These are phyloP conservation scores for Pyricularia sp. DNA, from an alignment of 2,329 filamentous ascomycete species.

Conservation along the genomic window DNA sequence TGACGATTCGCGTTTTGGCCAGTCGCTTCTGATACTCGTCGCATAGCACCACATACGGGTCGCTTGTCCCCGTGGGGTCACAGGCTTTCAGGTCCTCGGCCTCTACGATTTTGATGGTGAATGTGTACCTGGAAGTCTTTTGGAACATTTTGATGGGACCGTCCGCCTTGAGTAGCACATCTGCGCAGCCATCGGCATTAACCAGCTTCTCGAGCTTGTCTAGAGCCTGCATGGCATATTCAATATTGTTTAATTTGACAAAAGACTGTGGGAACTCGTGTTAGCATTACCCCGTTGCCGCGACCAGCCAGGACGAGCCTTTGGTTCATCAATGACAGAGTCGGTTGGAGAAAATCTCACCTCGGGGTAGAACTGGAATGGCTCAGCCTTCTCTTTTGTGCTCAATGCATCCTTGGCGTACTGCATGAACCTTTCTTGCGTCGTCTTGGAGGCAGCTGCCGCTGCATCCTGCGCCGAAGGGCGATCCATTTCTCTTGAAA, in stretches of 20 bases:
- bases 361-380: slow-evolving; percentile 92
- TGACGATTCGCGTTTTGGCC: slow-evolving; percentile 85
- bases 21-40: slow-evolving; percentile 97
- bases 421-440: slow-evolving; percentile 87
- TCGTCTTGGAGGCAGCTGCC: slow-evolving; percentile 54
- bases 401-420: slow-evolving; percentile 89
- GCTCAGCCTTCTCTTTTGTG: slow-evolving; percentile 83
- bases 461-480: slow-evolving; percentile 78
- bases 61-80: slow-evolving; percentile 84
- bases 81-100: slow-evolving; percentile 97
- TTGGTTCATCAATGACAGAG: neutral
- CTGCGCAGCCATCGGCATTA: slow-evolving; percentile 82
- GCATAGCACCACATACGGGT: slow-evolving; percentile 91
- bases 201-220: slow-evolving; percentile 82
- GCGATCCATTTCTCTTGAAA: slow-evolving; percentile 85
- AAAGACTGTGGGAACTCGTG: slow-evolving; percentile 50
- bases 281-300: neutral
- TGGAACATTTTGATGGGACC: slow-evolving; percentile 51
- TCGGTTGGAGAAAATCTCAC: slow-evolving; percentile 30
- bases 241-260: slow-evolving; percentile 95
- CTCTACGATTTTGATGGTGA: slow-evolving; percentile 97
- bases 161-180: slow-evolving; percentile 61
- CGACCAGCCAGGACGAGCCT: neutral
- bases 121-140: slow-evolving; percentile 78
- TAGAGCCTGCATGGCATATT: slow-evolving; percentile 83